Evolutionary conservation across 495 filamentous ascomycete genomes (phyloP), one percentile per base, ranked within the genome.

Genomic region (Penicillium argentinense): DNA sequence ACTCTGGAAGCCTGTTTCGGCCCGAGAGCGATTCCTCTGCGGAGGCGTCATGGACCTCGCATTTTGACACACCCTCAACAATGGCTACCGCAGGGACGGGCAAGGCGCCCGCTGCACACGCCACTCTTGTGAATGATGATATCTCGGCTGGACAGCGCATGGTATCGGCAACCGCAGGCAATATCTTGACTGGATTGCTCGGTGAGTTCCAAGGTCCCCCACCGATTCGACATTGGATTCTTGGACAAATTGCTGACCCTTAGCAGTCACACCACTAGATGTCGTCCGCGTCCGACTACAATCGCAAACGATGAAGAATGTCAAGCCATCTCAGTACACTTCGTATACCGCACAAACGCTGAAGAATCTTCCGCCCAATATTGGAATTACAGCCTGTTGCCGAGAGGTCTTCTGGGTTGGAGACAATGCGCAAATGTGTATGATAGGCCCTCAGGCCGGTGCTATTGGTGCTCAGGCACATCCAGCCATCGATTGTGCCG

Each of bases 331-430:
- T 5, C 66, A 57, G 22, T 69, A 63, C 59, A 76, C 58, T 67
- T 77, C 63, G 29, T 67, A 81, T 49, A 75, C 69, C 9, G 67
- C 72, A 7, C 70, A 71, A 29, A 68, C 79, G 37, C 84, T 91
- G 63, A 82, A 81, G 33, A 79, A 84, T 42, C 68, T 83, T 40
- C 87, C 73, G 46, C 81, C 75, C 3, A 88, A 89, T 54, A 83
- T 97, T 29, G 95, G 93, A 51, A 89, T 97, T 26, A 96, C 95
- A 5, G 82, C 91, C 23, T 98, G 93, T 68, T 98, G 93, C 60
- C 83, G 93, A 42, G 93, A 98, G 69, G 91, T 97, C 26, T 97
- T 98, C 70, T 98, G 93, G 81, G 80, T 91, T 49, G 89, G 87
- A 57, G 93, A 95, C 59, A 86, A 86, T 63, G 75, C 86, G 12